Conservation (phyloP, 2,329 filamentous ascomycete genomes). For the Diaporthe citri region DNA sequence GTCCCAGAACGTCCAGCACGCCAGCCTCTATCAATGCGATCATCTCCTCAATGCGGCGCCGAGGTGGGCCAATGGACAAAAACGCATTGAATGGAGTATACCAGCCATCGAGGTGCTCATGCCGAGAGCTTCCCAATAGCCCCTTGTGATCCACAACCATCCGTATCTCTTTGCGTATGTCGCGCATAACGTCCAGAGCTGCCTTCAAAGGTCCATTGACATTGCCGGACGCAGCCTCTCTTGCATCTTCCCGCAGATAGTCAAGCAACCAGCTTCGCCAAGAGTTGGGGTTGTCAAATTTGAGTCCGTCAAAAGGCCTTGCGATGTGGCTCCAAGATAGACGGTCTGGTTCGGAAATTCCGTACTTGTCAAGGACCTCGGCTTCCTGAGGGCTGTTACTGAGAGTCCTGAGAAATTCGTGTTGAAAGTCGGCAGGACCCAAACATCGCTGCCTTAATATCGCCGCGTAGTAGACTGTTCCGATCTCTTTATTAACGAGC, state of each 20-base stretch:
- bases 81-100: slow-evolving; percentile 19
- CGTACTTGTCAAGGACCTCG: not conserved
- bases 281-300: not conserved
- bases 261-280: slow-evolving; percentile 16
- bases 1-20: not conserved
- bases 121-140: not conserved
- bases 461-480: not conserved
- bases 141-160: slow-evolving; percentile 1
- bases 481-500: not conserved
- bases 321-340: not conserved
- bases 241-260: not conserved
- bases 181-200: slow-evolving; percentile 12
- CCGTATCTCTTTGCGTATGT: slow-evolving; percentile 18
- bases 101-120: slow-evolving; percentile 12
- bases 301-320: not conserved
- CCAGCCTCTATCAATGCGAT: slow-evolving; percentile 8
- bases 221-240: not conserved
- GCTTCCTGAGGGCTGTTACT: not conserved
- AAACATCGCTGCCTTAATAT: not conserved
- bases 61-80: slow-evolving; percentile 4
- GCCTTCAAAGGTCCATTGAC: slow-evolving; percentile 5
- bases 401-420: not conserved
- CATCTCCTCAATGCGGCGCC: slow-evolving; percentile 16
- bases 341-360: not conserved
- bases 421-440: not conserved